Evolutionary conservation across 2,329 filamentous ascomycete species (phyloP), one percentile per base, ranked within the genome.

Genomic region (Neonectria neomacrospora): DNA sequence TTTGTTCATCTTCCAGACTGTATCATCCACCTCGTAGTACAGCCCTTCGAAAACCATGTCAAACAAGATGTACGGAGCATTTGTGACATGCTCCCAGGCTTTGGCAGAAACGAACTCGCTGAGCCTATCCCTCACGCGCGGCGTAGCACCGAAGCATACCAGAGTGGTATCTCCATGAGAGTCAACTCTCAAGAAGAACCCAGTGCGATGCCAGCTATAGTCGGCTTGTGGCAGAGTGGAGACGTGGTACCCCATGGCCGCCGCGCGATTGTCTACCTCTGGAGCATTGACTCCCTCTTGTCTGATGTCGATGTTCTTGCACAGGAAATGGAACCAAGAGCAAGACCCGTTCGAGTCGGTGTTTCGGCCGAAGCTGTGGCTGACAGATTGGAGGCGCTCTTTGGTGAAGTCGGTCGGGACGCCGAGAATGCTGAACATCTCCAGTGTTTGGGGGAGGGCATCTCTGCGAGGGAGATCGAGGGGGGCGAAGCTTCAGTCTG

Each of bases 241-340:
- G 10, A 61, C 18, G 41, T 69, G 70, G 34, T 71, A 73, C 4
- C 71, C 70, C 68, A 71, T 70, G 2, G 65, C 51, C 3, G 63
- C 69, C 5, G 67, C 65, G 3, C 65, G 72, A n/a, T 73, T 74
- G 45, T 74, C 72, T 4, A 75, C 55, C 26, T 73, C 70, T 2
- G 73, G 72, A 0, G 59, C 44, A n/a, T 55, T 52, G 41, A 42
- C 65, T 2, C 47, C 65, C 2, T 63, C 61, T 20, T 66, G 67
- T 54, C 63, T 68, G 26, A 73, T 57, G 51, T 72, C 66, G 47
- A 75, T 69, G 58, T 74, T 75, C 65, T 79, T 78, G 65, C 71
- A 78, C 18, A 78, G 73, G 41, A 74, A 77, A 47, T 76, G 75
- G 42, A 80, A 78, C 78, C 76, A 80, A 0, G 74, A 67, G 32